A percentile compares a stretch with the other conserved stretches of the same genome.
Evolutionary conservation across 768 basidiomycete species (phyloP).

Genomic region (Kwoniella bestiolae): DNA sequence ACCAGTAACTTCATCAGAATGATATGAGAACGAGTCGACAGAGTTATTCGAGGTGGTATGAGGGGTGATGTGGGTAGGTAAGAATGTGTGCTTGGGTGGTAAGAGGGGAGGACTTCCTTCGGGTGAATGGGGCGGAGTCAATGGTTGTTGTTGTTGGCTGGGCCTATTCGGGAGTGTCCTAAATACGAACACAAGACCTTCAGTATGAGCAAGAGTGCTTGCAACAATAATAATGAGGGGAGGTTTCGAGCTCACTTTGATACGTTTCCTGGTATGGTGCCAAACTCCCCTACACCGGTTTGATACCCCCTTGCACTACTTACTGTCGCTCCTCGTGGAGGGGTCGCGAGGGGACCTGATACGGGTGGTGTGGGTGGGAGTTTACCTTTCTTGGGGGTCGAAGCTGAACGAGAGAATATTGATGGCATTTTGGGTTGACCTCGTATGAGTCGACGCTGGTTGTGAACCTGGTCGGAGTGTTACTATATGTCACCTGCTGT

Average conservation of each 20-base stretch:
- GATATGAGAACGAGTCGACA: conserved; percentile 42
- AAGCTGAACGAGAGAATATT: conserved; percentile 18
- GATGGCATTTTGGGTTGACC: conserved; percentile 20
- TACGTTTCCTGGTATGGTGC: neutral
- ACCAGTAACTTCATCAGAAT: conserved; percentile 28
- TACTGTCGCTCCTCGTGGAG: neutral
- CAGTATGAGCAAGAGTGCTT: neutral
- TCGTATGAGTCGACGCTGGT: too few species aligned
- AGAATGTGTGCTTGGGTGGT: conserved; percentile 43
- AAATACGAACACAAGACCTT: neutral
- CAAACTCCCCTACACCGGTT: conserved; percentile 15
- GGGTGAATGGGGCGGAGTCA: conserved; percentile 20
- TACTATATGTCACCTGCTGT: neutral
- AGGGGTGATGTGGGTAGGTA: conserved; percentile 31
- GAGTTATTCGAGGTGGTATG: conserved; percentile 35
- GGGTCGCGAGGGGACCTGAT: neutral
- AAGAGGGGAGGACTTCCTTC: conserved; percentile 27
- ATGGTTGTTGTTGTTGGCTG: conserved; percentile 6
- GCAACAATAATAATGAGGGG: neutral
- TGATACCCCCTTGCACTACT: neutral
- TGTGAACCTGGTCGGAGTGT: too few species aligned
- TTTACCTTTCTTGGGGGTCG: conserved; percentile 18
- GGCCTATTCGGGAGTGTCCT: conserved; percentile 19
- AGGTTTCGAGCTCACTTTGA: conserved; percentile 14
- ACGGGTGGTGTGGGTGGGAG: conserved; percentile 1